These are phyloP conservation scores for Helicostylum pulchrum DNA, from an alignment of 192 early-diverging fungal species.

Conservation along the genomic window DNA sequence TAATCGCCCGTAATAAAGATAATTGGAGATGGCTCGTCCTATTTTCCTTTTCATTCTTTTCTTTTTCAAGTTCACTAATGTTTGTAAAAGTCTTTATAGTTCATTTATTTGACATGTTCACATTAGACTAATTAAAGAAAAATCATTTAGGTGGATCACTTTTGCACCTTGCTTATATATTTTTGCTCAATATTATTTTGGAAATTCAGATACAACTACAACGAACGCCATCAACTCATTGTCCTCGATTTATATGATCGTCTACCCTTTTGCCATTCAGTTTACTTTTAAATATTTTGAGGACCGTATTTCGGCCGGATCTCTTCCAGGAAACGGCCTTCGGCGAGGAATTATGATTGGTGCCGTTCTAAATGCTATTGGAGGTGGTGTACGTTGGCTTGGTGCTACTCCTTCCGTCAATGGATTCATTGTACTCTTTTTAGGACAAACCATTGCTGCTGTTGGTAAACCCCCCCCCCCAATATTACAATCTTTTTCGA, in stretches of 20 bases:
- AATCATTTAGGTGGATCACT: slow-evolving; percentile 36
- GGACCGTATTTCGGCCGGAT: slow-evolving; percentile 2
- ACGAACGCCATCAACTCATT: slow-evolving; percentile 41
- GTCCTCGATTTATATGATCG: slow-evolving; percentile 38
- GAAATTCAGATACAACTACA: slow-evolving; percentile 12
- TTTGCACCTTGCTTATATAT: slow-evolving; percentile 45
- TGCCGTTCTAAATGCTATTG: slow-evolving; percentile 35
- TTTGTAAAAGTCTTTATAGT: neutral
- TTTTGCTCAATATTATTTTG: slow-evolving; percentile 37
- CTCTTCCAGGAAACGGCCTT: slow-evolving; percentile 25
- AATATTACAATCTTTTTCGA: neutral
- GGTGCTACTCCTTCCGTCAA: slow-evolving; percentile 28
- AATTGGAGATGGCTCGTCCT: slow-evolving; percentile 34
- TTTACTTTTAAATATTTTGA: slow-evolving; percentile 39
- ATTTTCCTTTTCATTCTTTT: slow-evolving; percentile 37
- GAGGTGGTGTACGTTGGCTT: slow-evolving; percentile 30
- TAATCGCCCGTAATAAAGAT: neutral
- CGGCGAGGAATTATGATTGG: slow-evolving; percentile 37
- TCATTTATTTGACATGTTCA: neutral
- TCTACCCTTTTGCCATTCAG: slow-evolving; percentile 37
- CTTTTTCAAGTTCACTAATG: slow-evolving; percentile 36
- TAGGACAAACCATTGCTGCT: slow-evolving; percentile 37
- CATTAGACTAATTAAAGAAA: too few species aligned
- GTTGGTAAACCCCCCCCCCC: too few species aligned
- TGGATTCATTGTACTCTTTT: slow-evolving; percentile 36